These are phyloP conservation scores for Crithidia expoeki DNA, from an alignment of 208 protist species.

Conservation along the genomic window DNA sequence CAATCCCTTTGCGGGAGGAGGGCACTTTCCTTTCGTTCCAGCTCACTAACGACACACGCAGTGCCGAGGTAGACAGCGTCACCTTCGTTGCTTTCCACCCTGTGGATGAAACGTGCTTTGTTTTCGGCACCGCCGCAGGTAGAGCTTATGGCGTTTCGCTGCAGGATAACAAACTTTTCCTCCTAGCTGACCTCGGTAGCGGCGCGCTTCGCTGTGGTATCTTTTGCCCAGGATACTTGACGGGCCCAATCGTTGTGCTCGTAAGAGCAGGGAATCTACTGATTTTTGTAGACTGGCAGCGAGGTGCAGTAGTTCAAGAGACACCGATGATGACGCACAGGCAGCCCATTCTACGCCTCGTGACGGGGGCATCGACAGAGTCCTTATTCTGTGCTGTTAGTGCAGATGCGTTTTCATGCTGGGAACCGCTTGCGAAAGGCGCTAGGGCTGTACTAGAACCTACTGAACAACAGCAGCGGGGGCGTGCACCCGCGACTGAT, in stretches of 20 bases:
- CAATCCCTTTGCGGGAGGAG: constrained; percentile 8
- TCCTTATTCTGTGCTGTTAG: constrained; percentile 38
- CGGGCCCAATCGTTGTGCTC: constrained; percentile 34
- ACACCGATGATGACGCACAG: constrained; percentile 21
- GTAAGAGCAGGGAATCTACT: constrained; percentile 31
- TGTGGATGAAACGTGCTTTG: constrained; percentile 34
- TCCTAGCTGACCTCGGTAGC: constrained; percentile 32
- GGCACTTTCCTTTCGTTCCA: constrained; percentile 23
- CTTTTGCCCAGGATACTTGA: constrained; percentile 40
- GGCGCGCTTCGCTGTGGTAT: constrained; percentile 30
- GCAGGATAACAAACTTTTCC: constrained; percentile 51
- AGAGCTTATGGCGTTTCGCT: constrained; percentile 47
- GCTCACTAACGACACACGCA: background rate
- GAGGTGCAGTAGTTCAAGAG: constrained; percentile 39
- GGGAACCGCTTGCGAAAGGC: constrained; percentile 22
- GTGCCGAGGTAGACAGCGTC: constrained; percentile 4
- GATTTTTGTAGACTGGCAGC: constrained; percentile 54
- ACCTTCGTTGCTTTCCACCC: constrained; percentile 37
- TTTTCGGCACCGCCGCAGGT: constrained; percentile 42
- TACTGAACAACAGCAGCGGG: background rate
- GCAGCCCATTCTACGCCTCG: constrained; percentile 27
- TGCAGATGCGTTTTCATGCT: constrained; percentile 49
- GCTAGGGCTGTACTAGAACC: background rate
- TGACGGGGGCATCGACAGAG: constrained; percentile 27
- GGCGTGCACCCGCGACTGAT: background rate